Conservation (phyloP, 2,329 filamentous ascomycete species). For the Claviceps sp. region DNA sequence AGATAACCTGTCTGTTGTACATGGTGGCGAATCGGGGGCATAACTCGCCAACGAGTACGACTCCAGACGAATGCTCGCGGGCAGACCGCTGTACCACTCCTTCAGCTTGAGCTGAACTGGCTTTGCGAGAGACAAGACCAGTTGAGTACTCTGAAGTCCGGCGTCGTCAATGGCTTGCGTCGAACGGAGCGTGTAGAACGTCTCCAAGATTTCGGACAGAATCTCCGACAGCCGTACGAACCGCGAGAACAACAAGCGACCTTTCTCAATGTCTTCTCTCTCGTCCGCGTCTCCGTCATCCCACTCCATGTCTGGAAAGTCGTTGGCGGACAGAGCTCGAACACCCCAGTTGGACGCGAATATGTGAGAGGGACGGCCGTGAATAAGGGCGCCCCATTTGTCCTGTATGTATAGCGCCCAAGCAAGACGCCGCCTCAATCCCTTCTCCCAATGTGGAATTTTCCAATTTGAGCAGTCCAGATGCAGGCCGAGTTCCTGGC, state of each 20-base stretch:
- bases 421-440: slow-evolving; percentile 69
- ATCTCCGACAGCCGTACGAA: slow-evolving; percentile 66
- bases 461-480: slow-evolving; percentile 80
- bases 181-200: slow-evolving; percentile 70
- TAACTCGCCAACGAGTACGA: slow-evolving; percentile 23
- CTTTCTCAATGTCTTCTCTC: slow-evolving; percentile 51
- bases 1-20: slow-evolving; percentile 32
- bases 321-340: slow-evolving; percentile 44
- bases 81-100: slow-evolving; percentile 67
- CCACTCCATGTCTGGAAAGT: slow-evolving; percentile 61
- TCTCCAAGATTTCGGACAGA: slow-evolving; percentile 67
- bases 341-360: slow-evolving; percentile 65
- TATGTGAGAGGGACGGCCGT: slow-evolving; percentile 72
- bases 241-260: slow-evolving; percentile 57
- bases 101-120: slow-evolving; percentile 72
- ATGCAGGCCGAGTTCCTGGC: slow-evolving; percentile 78
- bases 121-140: slow-evolving; percentile 64
- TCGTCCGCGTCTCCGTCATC: slow-evolving; percentile 49
- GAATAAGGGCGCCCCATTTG: slow-evolving; percentile 75
- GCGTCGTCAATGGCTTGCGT: slow-evolving; percentile 54
- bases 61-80: slow-evolving; percentile 52
- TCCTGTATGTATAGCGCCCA: slow-evolving; percentile 95
- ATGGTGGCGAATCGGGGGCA: slow-evolving; percentile 10
- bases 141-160: slow-evolving; percentile 54
- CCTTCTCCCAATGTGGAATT: slow-evolving; percentile 77